These are phyloP conservation scores for Cryptosporidium ubiquitum DNA, from an alignment of 169 alveolate species.

Conservation along the genomic window DNA sequence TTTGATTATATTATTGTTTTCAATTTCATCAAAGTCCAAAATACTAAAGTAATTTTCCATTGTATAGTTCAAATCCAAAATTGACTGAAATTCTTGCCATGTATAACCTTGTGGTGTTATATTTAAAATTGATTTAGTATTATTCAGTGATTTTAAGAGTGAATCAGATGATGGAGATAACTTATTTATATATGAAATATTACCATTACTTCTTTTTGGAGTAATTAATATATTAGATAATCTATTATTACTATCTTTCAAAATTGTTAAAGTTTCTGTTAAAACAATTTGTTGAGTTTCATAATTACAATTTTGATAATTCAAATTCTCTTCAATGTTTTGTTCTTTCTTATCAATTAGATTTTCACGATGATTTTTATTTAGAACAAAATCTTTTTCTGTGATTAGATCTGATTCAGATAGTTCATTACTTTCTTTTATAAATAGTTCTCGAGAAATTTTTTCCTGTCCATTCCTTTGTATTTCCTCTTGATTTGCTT, in stretches of 20 bases:
- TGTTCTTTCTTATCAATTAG: not conserved
- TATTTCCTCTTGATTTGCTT: not conserved
- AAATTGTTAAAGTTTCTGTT: constrained; percentile 13
- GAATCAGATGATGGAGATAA: constrained; percentile 36
- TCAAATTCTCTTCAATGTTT: not conserved
- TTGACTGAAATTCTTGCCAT: constrained; percentile 64
- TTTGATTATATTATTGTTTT: not conserved
- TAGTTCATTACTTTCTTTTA: not conserved
- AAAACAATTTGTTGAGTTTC: constrained; percentile 8
- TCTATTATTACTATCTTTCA: constrained; percentile 23
- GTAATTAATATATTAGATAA: constrained; percentile 1
- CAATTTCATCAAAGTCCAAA: constrained; percentile 28
- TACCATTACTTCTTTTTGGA: constrained; percentile 4
- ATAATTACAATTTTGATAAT: not conserved
- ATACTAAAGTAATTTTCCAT: constrained; percentile 41
- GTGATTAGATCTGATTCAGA: not conserved
- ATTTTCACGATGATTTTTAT: not conserved
- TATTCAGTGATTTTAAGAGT: constrained; percentile 26
- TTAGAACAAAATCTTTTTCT: not conserved
- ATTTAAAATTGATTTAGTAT: constrained; percentile 38
- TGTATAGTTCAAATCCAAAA: constrained; percentile 34
- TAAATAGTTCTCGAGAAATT: too few species aligned
- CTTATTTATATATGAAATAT: not conserved
- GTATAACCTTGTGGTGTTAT: constrained; percentile 66
- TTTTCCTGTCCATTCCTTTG: not conserved